Base-by-base conservation (phyloP, 305 asterid species). In the Solanum aculeatissimum region DNA sequence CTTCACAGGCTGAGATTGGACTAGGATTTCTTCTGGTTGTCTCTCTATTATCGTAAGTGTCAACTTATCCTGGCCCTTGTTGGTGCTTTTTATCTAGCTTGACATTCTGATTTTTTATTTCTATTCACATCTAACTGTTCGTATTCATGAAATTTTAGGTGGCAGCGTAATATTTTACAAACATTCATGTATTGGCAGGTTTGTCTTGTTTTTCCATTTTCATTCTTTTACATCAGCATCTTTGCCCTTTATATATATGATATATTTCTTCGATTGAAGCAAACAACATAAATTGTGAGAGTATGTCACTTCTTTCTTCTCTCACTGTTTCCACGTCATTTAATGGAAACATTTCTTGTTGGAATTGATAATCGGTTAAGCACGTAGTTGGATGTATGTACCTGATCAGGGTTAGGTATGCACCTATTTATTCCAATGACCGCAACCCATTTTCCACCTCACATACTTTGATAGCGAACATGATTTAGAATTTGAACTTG, bases 161-260 rank as follows among this genome's bases (percentile, higher is more conserved):
- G 94, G 93, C 99, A 93, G 90, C 97, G 99, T 78, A 97, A 93
- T 87, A 92, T 97, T 53, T 85, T 97, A 49, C 99, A 97, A 80
- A 88, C 95, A 84, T 94, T 95, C 86, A 93, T 97, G 92, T 94
- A 97, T 85, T 97, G 99, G 99, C 98, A 95, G 98, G 98, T 96
- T 75, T 78, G 65, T 51, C 65, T 53, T 18, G 43, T 29, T 32
- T 47, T 78, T 54, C 32, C 63, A 51, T 51, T 51, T 75, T 29
- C 65, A 9, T 51, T 75, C 60, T 78, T 29, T 57, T 78, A 78
- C 65, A 27, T 27, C 1, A 55, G 82, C 66, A 53, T 29, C 49
- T 29, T 78, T 51, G 62, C 29, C 82, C 9, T 78, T 27, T 53
- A 78, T 29, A 18, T 29, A 18, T 9, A 78, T 78, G 65, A 29